A percentile compares a stretch with the other conserved stretches of the same genome.
Evolutionary conservation across 306 rosid species (phyloP).

Genomic region (Mimosa bimucronata): DNA sequence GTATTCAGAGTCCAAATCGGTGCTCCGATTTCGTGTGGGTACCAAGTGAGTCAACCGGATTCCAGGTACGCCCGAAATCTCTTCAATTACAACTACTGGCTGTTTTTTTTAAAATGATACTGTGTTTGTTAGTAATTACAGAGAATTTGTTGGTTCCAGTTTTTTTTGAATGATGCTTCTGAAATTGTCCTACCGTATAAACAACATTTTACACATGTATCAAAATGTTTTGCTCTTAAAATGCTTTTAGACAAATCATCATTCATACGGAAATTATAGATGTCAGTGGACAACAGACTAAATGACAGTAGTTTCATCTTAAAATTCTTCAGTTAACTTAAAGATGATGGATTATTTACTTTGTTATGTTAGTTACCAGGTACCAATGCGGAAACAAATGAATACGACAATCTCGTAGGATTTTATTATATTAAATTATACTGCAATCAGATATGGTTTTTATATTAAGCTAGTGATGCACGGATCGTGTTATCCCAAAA

Average conservation of each 20-base stretch:
- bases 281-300: neutral
- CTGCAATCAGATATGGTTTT: neutral
- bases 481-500: no score
- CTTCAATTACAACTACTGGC: no score
- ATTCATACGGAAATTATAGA: neutral
- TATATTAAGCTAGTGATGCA: no score
- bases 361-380: neutral
- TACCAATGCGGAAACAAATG: neutral
- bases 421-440: neutral
- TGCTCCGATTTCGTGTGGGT: no score
- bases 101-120: neutral
- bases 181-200: neutral
- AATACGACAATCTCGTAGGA: neutral
- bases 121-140: neutral
- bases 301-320: neutral
- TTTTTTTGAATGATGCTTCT: slow-evolving; percentile 10
- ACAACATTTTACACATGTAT: neutral
- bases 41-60: no score
- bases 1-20: no score
- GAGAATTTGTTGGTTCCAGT: slow-evolving; percentile 25
- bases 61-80: no score
- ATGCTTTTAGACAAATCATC: neutral
- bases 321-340: neutral
- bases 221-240: neutral
- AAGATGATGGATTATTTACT: neutral